phyloP scores from a whole-genome alignment of 139 green algal genomes.

The Zygnema circumcarinatum region DNA sequence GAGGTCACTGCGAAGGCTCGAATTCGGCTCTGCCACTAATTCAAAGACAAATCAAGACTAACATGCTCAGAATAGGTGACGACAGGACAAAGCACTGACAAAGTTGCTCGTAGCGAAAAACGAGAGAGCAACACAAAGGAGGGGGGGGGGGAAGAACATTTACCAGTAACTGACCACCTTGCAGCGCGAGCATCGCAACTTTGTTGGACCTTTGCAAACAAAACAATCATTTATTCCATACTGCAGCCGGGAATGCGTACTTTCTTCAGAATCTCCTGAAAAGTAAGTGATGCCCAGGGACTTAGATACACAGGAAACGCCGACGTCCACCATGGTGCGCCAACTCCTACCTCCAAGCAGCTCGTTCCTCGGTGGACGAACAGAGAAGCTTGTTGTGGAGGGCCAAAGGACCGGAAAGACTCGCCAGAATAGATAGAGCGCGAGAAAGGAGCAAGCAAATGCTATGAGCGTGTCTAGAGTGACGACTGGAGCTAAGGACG shows the following conservation, averaged over 20 bases:
- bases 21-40: not conserved
- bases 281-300: not conserved
- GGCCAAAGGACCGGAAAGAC: not conserved
- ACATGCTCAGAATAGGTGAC: not conserved
- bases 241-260: no score
- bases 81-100: not conserved
- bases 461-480: not conserved
- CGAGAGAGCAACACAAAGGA: not conserved
- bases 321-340: not conserved
- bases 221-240: not conserved
- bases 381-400: not conserved
- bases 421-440: not conserved
- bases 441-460: not conserved
- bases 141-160: not conserved
- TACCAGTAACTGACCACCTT: not conserved
- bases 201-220: not conserved
- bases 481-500: no score
- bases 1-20: not conserved
- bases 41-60: not conserved
- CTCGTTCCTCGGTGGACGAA: not conserved
- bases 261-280: not conserved
- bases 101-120: no score
- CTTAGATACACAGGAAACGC: not conserved
- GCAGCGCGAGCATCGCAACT: not conserved
- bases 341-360: not conserved